Evolutionary conservation across 805 yeast species (phyloP), one percentile per base, ranked within the genome.

Genomic region (Candida silvicultrix): DNA sequence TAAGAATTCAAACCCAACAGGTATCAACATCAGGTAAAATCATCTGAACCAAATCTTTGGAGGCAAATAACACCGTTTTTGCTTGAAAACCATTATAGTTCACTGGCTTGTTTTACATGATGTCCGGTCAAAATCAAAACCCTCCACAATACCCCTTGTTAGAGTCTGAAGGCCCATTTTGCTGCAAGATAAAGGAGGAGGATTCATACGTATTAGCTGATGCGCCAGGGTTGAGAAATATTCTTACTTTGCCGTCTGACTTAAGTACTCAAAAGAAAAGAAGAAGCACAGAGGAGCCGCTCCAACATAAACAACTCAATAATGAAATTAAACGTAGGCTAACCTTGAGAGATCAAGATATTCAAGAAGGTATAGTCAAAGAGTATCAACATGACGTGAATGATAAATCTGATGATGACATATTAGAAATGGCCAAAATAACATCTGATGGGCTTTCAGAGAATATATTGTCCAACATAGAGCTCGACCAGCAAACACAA

Each of bases 101-200:
- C n/a, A n/a, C n/a, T n/a, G n/a, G n/a, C n/a, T 31, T 31, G 5
- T 9, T 25, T 4, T 19, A 40, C 37, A 21, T 15, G 36, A 21
- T 23, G 41, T 35, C 37, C 21, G 50, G 41, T 48, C 38, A 50
- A 5, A 49, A 41, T 48, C 39, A 50, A 4, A 51, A 46, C 22
- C 62, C 63, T 10, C 60, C 62, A 10, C 23, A 21, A 12, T 50
- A 43, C 40, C 63, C 63, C 10, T 50, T 59, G 2, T 10, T 42
- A 19, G 39, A 43, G 11, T 41, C 52, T 2, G 56, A 53, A 15
- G 47, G 46, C n/a, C 62, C 63, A 10, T 43, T 38, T 12, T 41
- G 58, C 18, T 58, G 58, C 48, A 44, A 43, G 15, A 34, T 57
- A 20, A 51, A 29, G 28, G 51, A 41, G 4, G 43, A 44, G 15